Base-by-base conservation (phyloP, 1,139 yeast species). In the Candida dubliniensis region DNA sequence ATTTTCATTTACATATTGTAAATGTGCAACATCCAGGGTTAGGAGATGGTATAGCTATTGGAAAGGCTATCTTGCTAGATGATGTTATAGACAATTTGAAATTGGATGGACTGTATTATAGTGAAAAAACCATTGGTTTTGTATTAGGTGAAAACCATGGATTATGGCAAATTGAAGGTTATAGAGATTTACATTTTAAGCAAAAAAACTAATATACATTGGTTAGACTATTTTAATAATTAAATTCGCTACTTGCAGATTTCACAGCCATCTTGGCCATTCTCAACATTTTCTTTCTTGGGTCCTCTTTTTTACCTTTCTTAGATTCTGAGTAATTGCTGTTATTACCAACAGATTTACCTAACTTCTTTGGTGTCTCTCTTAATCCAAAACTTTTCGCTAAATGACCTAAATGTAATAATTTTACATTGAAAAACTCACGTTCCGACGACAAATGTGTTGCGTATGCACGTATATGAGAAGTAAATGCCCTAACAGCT, bases 401-500 rank as follows among this genome's bases (percentile, higher is more conserved):
- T 56, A 95, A 71, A 69, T 93, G 99, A 23, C 99, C 99, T 54
- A 95, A 71, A 73, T 93, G 99, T 47, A 95, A 69, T 34, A 76
- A 69, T 56, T 86, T 87, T 29, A 93, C 82, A 57, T 88, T 90
- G 71, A 93, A 93, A 50, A 77, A 81, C 36, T 74, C 77, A 58
- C 93, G 79, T 63, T 95, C 99, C 1, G 81, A 59, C 0, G 91
- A 71, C 49, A 89, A 78, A 69, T 93, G 99, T 0, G 99, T 93
- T n/a, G 99, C 89, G 60, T 93, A 93, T 0, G 99, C 99, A 58
- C 98, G 77, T 35, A 93, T 74, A 63, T 93, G 98, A 49, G 96
- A 85, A 8, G 87, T 81, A 59, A 88, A 93, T 1, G 88, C 98
- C 56, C 82, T 80, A 12, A 78, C 76, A 0, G 96, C 96, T 34